phyloP scores from a whole-genome alignment of 202 grass and related monocot species.

The Setaria italica region DNA sequence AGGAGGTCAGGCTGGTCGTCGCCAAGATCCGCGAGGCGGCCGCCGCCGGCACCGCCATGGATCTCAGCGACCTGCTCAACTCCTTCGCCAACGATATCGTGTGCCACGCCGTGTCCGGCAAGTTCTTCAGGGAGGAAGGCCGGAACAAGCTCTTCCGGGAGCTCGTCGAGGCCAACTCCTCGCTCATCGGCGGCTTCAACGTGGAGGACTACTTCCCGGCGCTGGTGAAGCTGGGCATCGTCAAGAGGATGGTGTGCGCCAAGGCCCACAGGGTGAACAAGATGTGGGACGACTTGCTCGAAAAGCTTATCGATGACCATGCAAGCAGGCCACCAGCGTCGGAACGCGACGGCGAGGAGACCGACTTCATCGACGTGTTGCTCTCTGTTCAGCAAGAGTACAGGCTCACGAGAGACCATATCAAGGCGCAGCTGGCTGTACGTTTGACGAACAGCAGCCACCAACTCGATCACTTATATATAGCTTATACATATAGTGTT shows the following conservation, averaged over 20 bases:
- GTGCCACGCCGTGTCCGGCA: constrained; percentile 41
- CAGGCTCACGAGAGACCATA: neutral
- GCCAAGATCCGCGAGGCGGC: neutral
- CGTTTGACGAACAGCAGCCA: too few relatives aligned
- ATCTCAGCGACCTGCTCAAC: constrained; percentile 28
- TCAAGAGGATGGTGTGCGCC: neutral
- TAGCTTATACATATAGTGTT: too few relatives aligned
- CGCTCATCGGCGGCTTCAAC: constrained; percentile 13
- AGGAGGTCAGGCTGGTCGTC: neutral
- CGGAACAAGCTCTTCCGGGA: constrained; percentile 31
- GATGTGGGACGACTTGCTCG: constrained; percentile 27
- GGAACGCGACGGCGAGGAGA: neutral
- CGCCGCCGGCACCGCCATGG: neutral
- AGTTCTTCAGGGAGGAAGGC: constrained; percentile 36
- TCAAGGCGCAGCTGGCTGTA: neutral
- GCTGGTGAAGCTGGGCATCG: constrained; percentile 14
- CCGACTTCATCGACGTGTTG: constrained; percentile 29
- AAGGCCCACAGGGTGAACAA: neutral
- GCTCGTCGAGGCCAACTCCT: neutral
- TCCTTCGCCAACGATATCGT: constrained; percentile 23
- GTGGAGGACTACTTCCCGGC: constrained; percentile 45
- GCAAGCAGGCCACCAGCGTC: neutral
- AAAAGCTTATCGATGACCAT: constrained; percentile 33
- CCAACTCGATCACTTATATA: too few relatives aligned
- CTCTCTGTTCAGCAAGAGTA: constrained; percentile 35